A percentile compares a stretch with the other conserved stretches of the same genome.
Conservation (phyloP, 1,284 basidiomycete genomes). For the Tremellales sp. region DNA sequence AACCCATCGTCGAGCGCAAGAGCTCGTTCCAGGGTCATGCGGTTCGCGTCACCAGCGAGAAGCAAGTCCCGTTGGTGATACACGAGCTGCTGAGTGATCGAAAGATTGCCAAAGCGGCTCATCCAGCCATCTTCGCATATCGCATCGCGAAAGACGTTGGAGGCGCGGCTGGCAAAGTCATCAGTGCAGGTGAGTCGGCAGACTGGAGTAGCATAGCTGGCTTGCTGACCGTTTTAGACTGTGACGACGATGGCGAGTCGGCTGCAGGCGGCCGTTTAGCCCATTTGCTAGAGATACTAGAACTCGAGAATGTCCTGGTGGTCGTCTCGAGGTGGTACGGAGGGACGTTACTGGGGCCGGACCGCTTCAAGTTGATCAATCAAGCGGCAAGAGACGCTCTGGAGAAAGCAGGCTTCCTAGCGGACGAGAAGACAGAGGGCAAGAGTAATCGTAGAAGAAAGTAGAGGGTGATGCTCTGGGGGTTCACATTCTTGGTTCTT, state of each 20-base stretch:
- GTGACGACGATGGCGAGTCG: conserved; percentile 88
- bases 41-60: conserved; percentile 69
- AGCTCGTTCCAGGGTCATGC: conserved; percentile 78
- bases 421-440: conserved; percentile 15
- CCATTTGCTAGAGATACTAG: conserved; percentile 81
- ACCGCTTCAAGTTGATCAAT: conserved; percentile 89
- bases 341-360: conserved; percentile 70
- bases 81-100: conserved; percentile 66
- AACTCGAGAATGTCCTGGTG: conserved; percentile 64
- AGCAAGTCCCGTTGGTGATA: conserved; percentile 69
- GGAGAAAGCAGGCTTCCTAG: conserved; percentile 59
- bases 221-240: conserved; percentile 58
- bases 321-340: conserved; percentile 58
- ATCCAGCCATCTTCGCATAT: conserved; percentile 83
- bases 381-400: conserved; percentile 82
- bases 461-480: not conserved
- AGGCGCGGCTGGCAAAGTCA: conserved; percentile 34
- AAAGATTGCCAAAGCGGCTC: conserved; percentile 61
- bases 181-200: conserved; percentile 34
- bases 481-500: too few relatives aligned
- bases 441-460: conserved; percentile 15
- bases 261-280: conserved; percentile 82
- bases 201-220: not conserved
- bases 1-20: conserved; percentile 76
- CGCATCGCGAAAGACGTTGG: conserved; percentile 39